Evolutionary conservation across 1,284 basidiomycete genomes (phyloP).

Genomic region (Cerrena zonata): DNA sequence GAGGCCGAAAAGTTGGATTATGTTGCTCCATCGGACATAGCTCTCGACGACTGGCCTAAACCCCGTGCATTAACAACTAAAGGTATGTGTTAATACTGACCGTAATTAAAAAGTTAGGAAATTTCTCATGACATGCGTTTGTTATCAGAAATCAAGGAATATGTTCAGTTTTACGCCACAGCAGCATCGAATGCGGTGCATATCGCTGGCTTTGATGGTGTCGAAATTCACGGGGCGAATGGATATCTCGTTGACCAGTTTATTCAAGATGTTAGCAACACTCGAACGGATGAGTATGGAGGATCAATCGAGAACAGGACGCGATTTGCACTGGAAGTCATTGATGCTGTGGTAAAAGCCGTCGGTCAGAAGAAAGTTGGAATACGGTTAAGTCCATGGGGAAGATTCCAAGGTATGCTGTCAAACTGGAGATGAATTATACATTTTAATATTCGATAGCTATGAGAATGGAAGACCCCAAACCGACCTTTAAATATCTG

Average conservation of each 20-base stretch:
- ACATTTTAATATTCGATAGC: slow-evolving; percentile 15
- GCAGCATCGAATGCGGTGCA: slow-evolving; percentile 22
- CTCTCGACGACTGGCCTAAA: slow-evolving; percentile 32
- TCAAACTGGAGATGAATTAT: background rate
- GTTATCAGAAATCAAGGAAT: slow-evolving; percentile 22
- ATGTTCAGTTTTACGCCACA: slow-evolving; percentile 16
- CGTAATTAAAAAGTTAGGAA: background rate
- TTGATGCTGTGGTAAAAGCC: slow-evolving; percentile 35
- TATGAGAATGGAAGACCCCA: slow-evolving; percentile 37
- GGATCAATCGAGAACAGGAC: slow-evolving; percentile 45
- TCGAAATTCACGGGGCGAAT: slow-evolving; percentile 28
- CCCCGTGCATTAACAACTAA: slow-evolving; percentile 20
- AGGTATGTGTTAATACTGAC: background rate
- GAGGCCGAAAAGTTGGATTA: slow-evolving; percentile 31
- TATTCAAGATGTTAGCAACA: slow-evolving; percentile 34
- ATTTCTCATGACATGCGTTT: background rate
- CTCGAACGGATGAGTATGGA: slow-evolving; percentile 51
- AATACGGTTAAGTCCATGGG: slow-evolving; percentile 50
- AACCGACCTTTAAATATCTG: slow-evolving; percentile 29
- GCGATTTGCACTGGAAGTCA: slow-evolving; percentile 41
- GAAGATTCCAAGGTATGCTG: slow-evolving; percentile 28
- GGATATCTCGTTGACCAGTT: slow-evolving; percentile 35
- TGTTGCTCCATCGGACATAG: slow-evolving; percentile 35
- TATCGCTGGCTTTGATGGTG: slow-evolving; percentile 28
- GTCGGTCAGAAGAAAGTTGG: slow-evolving; percentile 37